These are phyloP conservation scores for Pueraria montana DNA, from an alignment of 306 rosid species.

Conservation along the genomic window DNA sequence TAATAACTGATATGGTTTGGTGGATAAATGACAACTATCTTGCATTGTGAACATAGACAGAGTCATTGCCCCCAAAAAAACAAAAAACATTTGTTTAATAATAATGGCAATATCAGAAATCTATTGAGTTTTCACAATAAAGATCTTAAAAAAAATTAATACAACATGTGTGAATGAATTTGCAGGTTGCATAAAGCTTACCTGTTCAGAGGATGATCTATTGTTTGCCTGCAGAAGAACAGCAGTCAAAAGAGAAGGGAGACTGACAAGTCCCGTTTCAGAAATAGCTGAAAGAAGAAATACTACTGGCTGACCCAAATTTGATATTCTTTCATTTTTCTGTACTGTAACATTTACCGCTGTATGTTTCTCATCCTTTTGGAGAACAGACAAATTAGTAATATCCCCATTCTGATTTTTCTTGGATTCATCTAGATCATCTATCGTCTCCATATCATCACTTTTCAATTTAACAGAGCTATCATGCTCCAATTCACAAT, in stretches of 20 bases:
- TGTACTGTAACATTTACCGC: constrained; percentile 50
- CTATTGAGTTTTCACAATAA: constrained; percentile 7
- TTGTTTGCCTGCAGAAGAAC: constrained; percentile 95
- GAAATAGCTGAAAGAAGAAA: constrained; percentile 86
- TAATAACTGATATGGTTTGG: neutral
- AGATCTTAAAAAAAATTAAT: constrained; percentile 16
- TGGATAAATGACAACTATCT: constrained; percentile 1
- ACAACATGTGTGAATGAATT: constrained; percentile 18
- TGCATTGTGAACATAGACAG: neutral
- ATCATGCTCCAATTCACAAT: constrained; percentile 60
- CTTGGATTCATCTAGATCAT: constrained; percentile 56
- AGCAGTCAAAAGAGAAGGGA: constrained; percentile 93
- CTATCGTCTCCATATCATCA: constrained; percentile 45
- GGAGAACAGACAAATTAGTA: constrained; percentile 54
- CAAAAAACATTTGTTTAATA: neutral
- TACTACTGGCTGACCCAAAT: constrained; percentile 69
- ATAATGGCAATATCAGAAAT: constrained; percentile 43
- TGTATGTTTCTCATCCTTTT: constrained; percentile 64
- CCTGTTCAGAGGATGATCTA: constrained; percentile 93
- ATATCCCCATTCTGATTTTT: constrained; percentile 57
- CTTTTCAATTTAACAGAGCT: constrained; percentile 54
- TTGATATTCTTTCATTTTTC: constrained; percentile 59
- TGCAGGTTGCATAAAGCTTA: constrained; percentile 48
- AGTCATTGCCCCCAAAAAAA: neutral
- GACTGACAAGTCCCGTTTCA: constrained; percentile 97